phyloP scores from a whole-genome alignment of 1,284 basidiomycete species.

The Psilocybe mexicana region DNA sequence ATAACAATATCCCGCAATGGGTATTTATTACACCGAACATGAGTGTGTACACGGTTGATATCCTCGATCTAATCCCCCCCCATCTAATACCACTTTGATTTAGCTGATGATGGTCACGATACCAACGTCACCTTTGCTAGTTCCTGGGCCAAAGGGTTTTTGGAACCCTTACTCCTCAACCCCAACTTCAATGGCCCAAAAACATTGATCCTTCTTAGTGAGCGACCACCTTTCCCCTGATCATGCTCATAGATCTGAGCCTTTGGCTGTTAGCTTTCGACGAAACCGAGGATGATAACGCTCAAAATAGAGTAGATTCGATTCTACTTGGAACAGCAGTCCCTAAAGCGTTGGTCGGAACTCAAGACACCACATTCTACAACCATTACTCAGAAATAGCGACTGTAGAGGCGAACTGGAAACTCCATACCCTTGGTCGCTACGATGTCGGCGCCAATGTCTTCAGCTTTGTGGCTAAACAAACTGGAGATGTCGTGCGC shows the following conservation, averaged over 20 bases:
- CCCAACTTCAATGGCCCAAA: constrained; percentile 24
- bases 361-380: constrained; percentile 56
- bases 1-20: constrained; percentile 59
- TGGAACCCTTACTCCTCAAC: constrained; percentile 48
- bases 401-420: constrained; percentile 68
- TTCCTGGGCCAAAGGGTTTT: constrained; percentile 54
- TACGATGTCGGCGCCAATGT: constrained; percentile 41
- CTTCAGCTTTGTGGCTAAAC: constrained; percentile 25
- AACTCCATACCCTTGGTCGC: constrained; percentile 57
- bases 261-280: constrained; percentile 42
- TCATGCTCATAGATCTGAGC: neutral
- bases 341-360: constrained; percentile 42
- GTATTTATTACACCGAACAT: constrained; percentile 66
- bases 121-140: constrained; percentile 52
- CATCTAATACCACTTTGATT: neutral
- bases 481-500: constrained; percentile 18
- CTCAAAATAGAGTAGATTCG: constrained; percentile 49
- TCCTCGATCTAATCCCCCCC: neutral
- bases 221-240: neutral
- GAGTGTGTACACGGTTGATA: constrained; percentile 26
- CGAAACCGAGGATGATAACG: constrained; percentile 50
- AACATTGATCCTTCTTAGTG: constrained; percentile 30
- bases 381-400: constrained; percentile 66
- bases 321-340: constrained; percentile 57
- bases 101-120: constrained; percentile 56